A percentile compares a stretch with the other conserved stretches of the same genome.
Evolutionary conservation across 2,329 filamentous ascomycete genomes (phyloP).

Genomic region (Berkeleyomyces rouxiae): DNA sequence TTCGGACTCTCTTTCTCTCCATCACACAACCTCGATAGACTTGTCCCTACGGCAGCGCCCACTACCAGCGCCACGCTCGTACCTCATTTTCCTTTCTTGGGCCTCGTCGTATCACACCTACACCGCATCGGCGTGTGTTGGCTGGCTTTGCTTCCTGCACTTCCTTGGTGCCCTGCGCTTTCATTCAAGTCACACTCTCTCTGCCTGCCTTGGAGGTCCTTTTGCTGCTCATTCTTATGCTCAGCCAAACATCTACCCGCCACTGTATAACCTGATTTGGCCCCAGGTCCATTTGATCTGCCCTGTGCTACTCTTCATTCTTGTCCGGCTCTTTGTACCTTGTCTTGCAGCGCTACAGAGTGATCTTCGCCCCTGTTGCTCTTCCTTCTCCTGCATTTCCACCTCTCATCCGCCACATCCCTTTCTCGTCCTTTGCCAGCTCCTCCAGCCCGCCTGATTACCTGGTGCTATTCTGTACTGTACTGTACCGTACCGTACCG

Average conservation of each 20-base stretch:
- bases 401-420: not conserved
- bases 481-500: not conserved
- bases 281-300: not conserved
- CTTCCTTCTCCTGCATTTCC: constrained; percentile 1
- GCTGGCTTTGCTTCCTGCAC: not conserved
- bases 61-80: not conserved
- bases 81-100: not conserved
- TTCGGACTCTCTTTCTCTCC: too few relatives aligned
- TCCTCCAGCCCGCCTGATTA: not conserved
- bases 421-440: constrained; percentile 13
- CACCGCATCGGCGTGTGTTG: not conserved
- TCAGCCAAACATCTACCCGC: not conserved
- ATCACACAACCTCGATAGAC: too few relatives aligned
- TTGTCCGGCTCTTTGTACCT: not conserved
- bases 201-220: not conserved
- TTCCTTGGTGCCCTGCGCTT: not conserved
- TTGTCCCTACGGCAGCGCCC: too few relatives aligned
- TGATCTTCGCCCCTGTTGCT: not conserved
- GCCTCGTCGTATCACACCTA: not conserved
- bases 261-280: not conserved
- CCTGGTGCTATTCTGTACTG: not conserved
- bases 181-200: not conserved
- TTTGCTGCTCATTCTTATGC: not conserved
- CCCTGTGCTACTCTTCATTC: constrained; percentile 2
- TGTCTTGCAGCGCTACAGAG: not conserved